Conservation (phyloP, 371 early-diverging fungal species). For the Apophysomyces trapeziformis region DNA sequence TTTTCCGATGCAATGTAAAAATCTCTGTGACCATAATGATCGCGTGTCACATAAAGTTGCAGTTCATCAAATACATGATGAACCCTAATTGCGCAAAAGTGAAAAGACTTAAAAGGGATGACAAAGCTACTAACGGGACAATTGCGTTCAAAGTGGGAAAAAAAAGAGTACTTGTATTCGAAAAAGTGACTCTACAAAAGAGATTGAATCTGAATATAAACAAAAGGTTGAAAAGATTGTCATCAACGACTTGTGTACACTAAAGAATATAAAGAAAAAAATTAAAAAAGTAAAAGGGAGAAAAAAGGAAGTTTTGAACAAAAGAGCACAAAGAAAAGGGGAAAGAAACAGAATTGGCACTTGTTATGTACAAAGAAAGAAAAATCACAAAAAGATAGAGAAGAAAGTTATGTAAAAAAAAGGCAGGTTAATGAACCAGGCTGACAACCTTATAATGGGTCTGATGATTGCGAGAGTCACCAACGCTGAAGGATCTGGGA, state of each 20-base stretch:
- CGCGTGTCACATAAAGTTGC: background rate
- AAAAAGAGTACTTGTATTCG: background rate
- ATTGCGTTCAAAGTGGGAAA: background rate
- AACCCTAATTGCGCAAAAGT: background rate
- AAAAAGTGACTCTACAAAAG: background rate
- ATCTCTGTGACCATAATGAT: background rate
- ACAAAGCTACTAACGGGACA: background rate
- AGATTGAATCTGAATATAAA: background rate
- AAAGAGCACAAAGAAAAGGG: background rate
- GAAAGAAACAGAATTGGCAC: background rate
- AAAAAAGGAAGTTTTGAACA: background rate
- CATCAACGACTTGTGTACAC: no score
- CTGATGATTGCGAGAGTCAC: constrained; percentile 9
- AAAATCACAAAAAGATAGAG: no score
- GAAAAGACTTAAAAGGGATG: background rate
- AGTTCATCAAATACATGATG: background rate
- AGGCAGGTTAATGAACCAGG: background rate
- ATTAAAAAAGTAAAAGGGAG: background rate
- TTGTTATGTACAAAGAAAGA: background rate
- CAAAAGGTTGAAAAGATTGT: background rate
- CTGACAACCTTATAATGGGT: background rate
- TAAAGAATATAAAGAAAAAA: background rate
- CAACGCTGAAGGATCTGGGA: constrained; percentile 6
- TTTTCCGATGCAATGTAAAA: no score
- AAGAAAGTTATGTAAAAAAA: background rate